Evolutionary conservation across 2,329 filamentous ascomycete genomes (phyloP), one percentile per base, ranked within the genome.

Genomic region (Lachnellula hyalina): DNA sequence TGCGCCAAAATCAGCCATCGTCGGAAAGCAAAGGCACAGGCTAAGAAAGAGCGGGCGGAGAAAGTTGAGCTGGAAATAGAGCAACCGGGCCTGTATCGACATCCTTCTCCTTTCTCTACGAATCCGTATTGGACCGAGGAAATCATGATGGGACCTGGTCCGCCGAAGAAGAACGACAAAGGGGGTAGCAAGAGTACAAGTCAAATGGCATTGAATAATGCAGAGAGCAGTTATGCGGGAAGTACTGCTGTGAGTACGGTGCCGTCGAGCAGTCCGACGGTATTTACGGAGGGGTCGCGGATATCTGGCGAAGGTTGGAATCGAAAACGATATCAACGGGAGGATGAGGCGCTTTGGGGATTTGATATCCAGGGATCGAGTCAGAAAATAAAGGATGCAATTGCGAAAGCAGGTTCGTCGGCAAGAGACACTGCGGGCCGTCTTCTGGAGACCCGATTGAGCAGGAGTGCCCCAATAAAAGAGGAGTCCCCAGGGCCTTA

Each of bases 121-220:
- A 96, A 96, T 66, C 86, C 87, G 12, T 90, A 89, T 72, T 96
- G 92, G 92, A 77, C 81, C 34, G 88, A 94, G 67, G 92, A 96
- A 71, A 95, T 96, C 61, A 78, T 77, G 59, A 80, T 92, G 73
- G 92, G 92, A 0, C 92, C 92, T 2, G 84, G 82, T 3, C 79
- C 88, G 36, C 85, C 85, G 34, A 85, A 85, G 65, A 84, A 64
- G 66, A 80, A 85, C 56, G 70, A 72, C 63, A 71, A 68, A 65
- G 71, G 60, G 55, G 73, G 67, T 61, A 81, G 72, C 72, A 83
- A 79, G 73, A 83, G 76, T 66, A 75, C 73, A 49, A 84, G 81
- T 64, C 79, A 85, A 61, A 77, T 83, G 49, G 80, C 81, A 17
- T 71, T 87, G 59, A 81, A 80, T 59, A 81, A 80, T 61, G 70